Base-by-base conservation (phyloP, 208 protist genomes). In the Vickermania ingenoplastis region DNA sequence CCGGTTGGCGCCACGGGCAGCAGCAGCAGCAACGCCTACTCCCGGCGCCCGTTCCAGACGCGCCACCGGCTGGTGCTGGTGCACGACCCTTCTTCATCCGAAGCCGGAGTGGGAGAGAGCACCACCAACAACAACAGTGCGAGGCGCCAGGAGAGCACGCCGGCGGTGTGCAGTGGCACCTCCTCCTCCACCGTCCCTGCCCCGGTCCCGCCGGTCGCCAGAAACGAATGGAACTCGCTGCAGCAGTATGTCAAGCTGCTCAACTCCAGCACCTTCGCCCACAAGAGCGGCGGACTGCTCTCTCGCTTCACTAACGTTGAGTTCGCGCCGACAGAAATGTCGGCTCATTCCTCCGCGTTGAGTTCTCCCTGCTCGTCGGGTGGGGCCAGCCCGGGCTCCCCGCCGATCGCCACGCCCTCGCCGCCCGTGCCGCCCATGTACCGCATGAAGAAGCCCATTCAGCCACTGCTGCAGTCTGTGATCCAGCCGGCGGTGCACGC, bases 401-500 rank as follows among this genome's bases (percentile, higher is more conserved):
- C n/a, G n/a, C n/a, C n/a, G n/a, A n/a, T n/a, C n/a, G n/a, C n/a
- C n/a, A n/a, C n/a, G n/a, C n/a, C n/a, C n/a, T n/a, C 27, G 26
- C 13, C n/a, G 13, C 21, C 11, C 3, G 23, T 23, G 11, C 58
- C 57, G 62, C 52, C 75, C 41, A 63, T 72, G 52, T 92, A 88
- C 69, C 62, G 59, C 48, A 52, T 90, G 17, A 65, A 71, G 25
- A 70, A 61, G 5, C 69, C 79, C 14, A 52, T 89, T 2, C 76
- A 86, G 48, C 67, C 73, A 26, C 53, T 89, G 59, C 49, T 92
- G 53, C 67, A 71, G 49, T 63, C 69, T 0, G 81, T 81, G 28
- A 51, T 92, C 41, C 53, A 71, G 27, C 86, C 86, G 0, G 77
- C 81, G 30, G 67, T 92, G 55, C 74, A 68, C 1, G 82, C 72